phyloP scores from a whole-genome alignment of 768 basidiomycete species.

The Dendrothele bispora region DNA sequence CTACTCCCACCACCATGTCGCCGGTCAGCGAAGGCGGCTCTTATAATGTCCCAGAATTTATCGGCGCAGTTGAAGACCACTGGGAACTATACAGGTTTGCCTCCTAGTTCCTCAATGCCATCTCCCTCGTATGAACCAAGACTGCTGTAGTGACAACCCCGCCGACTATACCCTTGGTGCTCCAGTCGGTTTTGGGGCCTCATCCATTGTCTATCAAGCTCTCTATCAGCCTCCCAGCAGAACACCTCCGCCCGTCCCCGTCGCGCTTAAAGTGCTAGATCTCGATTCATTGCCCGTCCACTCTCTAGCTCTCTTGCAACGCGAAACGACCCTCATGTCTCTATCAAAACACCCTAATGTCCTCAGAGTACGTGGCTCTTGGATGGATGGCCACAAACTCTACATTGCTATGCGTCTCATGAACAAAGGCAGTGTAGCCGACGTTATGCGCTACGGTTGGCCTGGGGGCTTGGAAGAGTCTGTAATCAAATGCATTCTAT shows the following conservation, averaged over 20 bases:
- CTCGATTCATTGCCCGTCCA: constrained; percentile 74
- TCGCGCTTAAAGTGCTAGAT: constrained; percentile 88
- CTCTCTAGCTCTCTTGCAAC: constrained; percentile 70
- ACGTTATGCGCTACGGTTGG: constrained; percentile 84
- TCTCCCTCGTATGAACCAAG: constrained; percentile 1
- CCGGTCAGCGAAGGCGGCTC: background rate
- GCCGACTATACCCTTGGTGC: constrained; percentile 74
- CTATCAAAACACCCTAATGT: constrained; percentile 93
- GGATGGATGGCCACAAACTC: constrained; percentile 82
- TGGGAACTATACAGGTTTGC: constrained; percentile 80
- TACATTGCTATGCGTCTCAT: constrained; percentile 87
- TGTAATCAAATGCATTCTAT: constrained; percentile 80
- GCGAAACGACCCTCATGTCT: constrained; percentile 91
- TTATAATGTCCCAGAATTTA: constrained; percentile 56
- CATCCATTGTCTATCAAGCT: constrained; percentile 87
- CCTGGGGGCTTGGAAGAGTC: constrained; percentile 91
- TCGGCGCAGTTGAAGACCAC: constrained; percentile 82
- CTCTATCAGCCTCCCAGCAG: constrained; percentile 48
- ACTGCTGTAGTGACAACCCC: constrained; percentile 54
- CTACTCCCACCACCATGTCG: background rate
- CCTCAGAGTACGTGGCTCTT: constrained; percentile 85
- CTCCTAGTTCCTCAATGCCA: constrained; percentile 5
- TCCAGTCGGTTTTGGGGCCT: constrained; percentile 89
- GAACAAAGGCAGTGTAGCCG: constrained; percentile 84
- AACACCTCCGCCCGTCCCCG: constrained; percentile 42